phyloP scores from a whole-genome alignment of 2,329 filamentous ascomycete genomes.

The Colletotrichum orbiculare region DNA sequence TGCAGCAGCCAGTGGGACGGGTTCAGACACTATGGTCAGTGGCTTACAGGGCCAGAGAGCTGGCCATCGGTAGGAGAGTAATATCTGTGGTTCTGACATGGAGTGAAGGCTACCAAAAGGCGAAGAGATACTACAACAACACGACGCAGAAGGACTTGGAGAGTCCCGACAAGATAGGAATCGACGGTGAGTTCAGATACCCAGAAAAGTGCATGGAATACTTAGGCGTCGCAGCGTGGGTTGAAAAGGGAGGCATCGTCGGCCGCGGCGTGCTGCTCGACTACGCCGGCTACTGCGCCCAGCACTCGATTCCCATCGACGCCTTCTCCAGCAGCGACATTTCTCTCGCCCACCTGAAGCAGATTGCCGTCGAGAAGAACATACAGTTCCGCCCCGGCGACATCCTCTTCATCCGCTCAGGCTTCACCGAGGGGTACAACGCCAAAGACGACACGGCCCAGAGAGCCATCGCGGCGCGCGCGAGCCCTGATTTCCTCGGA shows the following conservation, averaged over 20 bases:
- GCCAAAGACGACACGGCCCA: conserved; percentile 38
- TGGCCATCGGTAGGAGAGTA: conserved; percentile 42
- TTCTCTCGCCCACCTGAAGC: conserved; percentile 38
- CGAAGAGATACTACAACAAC: conserved; percentile 48
- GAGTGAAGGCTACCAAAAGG: conserved; percentile 46
- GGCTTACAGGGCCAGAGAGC: too few relatives aligned
- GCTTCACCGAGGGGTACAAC: conserved; percentile 47
- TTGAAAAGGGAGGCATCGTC: conserved; percentile 53
- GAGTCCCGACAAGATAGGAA: conserved; percentile 51
- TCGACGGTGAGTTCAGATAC: conserved; percentile 42
- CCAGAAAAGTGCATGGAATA: not conserved
- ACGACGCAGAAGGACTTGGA: conserved; percentile 56
- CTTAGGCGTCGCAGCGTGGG: conserved; percentile 21
- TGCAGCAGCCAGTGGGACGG: conserved; percentile 54
- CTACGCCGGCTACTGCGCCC: conserved; percentile 61
- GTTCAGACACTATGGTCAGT: conserved; percentile 48
- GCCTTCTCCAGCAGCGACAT: conserved; percentile 65
- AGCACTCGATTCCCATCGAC: conserved; percentile 61
- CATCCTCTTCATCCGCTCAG: conserved; percentile 59
- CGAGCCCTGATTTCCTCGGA: conserved; percentile 49
- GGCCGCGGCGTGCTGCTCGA: conserved; percentile 65
- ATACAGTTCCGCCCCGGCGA: conserved; percentile 61
- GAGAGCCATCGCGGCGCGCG: conserved; percentile 42
- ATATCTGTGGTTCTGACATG: not conserved
- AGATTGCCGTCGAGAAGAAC: conserved; percentile 49